Conservation (phyloP, 2,329 filamentous ascomycete genomes). For the Epichloe elymi region DNA sequence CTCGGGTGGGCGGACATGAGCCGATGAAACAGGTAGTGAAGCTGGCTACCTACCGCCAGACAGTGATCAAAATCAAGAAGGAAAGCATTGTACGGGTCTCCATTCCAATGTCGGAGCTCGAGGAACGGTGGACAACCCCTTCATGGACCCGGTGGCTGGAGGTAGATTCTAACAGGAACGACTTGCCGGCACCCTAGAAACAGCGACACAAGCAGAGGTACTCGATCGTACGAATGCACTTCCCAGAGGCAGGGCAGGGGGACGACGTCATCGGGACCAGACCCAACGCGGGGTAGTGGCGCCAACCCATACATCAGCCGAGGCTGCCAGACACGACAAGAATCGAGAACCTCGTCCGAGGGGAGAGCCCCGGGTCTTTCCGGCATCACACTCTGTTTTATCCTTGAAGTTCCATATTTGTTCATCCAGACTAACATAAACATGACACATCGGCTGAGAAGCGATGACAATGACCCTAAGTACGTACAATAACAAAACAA, state of each 20-base stretch:
- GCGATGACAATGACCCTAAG: conserved; percentile 5
- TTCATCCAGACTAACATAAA: conserved; percentile 1
- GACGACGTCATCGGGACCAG: not conserved
- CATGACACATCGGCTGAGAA: conserved; percentile 7
- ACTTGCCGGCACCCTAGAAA: not conserved
- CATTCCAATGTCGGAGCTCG: too few species aligned
- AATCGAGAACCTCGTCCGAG: not conserved
- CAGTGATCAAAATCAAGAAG: not conserved
- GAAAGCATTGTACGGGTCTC: not conserved
- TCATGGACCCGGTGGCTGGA: not conserved
- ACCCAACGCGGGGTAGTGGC: conserved; percentile 2
- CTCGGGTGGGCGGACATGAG: conserved; percentile 21
- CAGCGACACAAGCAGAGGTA: not conserved
- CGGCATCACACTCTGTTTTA: not conserved
- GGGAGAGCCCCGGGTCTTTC: too few species aligned
- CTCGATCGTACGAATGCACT: not conserved
- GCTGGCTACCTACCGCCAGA: too few species aligned
- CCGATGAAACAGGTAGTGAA: not conserved
- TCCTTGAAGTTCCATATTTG: not conserved
- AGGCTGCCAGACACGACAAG: not conserved
- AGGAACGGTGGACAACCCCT: too few species aligned
- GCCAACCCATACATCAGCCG: not conserved
- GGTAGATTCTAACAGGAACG: not conserved
- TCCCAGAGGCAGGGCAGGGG: not conserved
- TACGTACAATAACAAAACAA: conserved; percentile 2